Conservation (phyloP, 176 grass and related monocot species). For the Elymus sibiricus region DNA sequence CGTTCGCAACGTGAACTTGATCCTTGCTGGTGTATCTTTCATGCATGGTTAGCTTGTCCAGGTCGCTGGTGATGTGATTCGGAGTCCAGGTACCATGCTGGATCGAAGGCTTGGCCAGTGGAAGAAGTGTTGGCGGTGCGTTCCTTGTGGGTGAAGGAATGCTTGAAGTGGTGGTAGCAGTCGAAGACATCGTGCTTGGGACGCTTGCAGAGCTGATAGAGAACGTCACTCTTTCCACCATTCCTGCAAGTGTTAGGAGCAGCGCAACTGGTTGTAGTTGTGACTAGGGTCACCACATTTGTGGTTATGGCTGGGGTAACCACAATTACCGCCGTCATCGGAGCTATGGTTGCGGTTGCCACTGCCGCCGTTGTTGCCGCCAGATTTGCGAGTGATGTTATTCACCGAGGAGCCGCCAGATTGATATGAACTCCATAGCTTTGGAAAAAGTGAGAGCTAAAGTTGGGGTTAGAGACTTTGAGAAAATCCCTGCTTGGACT, state of each 20-base stretch:
- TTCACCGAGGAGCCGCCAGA: background rate
- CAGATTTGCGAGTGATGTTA: background rate
- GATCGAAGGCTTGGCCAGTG: background rate
- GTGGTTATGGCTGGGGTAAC: too few relatives aligned
- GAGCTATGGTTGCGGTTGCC: background rate
- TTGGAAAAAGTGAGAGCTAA: too few relatives aligned
- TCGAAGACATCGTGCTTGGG: background rate
- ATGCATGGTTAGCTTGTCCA: too few relatives aligned
- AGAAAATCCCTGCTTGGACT: too few relatives aligned
- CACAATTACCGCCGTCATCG: background rate
- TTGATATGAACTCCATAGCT: too few relatives aligned
- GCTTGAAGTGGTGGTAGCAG: background rate
- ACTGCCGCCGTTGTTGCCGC: background rate
- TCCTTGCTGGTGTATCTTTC: too few relatives aligned
- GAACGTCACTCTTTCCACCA: background rate
- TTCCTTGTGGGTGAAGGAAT: background rate
- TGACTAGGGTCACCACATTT: too few relatives aligned
- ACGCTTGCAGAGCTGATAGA: background rate
- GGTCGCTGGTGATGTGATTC: too few relatives aligned
- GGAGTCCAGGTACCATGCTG: background rate
- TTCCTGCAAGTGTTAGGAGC: too few relatives aligned
- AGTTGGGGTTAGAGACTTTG: too few relatives aligned
- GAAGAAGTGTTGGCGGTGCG: background rate
- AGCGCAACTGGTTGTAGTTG: too few relatives aligned
- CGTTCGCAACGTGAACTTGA: too few relatives aligned